phyloP scores from a whole-genome alignment of 2,329 filamentous ascomycete genomes.

The Penicillium concentricum region DNA sequence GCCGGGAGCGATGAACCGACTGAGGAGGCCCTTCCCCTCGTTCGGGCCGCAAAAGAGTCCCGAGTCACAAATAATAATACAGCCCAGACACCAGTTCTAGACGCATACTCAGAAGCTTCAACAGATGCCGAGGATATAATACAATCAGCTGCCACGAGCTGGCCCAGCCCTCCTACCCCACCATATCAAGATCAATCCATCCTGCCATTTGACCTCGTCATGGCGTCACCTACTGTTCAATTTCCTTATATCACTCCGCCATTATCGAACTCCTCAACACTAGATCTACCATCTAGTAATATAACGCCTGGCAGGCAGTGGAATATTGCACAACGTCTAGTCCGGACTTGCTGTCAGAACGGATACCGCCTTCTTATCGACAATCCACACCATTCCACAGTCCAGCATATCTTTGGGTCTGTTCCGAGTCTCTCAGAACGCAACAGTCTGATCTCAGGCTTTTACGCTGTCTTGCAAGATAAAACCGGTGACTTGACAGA shows the following conservation, averaged over 20 bases:
- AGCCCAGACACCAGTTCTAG: background rate
- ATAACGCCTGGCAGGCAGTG: constrained; percentile 10
- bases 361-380: constrained; percentile 22
- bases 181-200: constrained; percentile 16
- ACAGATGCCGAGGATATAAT: constrained; percentile 9
- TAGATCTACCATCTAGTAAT: background rate
- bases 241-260: background rate
- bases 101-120: background rate
- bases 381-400: constrained; percentile 3
- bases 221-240: constrained; percentile 9
- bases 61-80: constrained; percentile 2
- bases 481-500: constrained; percentile 16
- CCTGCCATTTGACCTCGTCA: constrained; percentile 17
- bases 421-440: constrained; percentile 10
- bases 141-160: background rate
- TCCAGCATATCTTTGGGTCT: constrained; percentile 18
- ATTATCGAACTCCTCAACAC: background rate
- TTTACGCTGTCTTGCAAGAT: constrained; percentile 16
- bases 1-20: constrained; percentile 15
- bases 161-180: constrained; percentile 13
- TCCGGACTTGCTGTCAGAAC: constrained; percentile 21
- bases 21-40: background rate
- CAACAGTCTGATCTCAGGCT: constrained; percentile 15
- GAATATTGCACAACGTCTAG: constrained; percentile 22
- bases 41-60: background rate